A percentile compares a stretch with the other conserved stretches of the same genome.
Conservation (phyloP, 2,329 filamentous ascomycete species). For the Fusarium transvaalense region DNA sequence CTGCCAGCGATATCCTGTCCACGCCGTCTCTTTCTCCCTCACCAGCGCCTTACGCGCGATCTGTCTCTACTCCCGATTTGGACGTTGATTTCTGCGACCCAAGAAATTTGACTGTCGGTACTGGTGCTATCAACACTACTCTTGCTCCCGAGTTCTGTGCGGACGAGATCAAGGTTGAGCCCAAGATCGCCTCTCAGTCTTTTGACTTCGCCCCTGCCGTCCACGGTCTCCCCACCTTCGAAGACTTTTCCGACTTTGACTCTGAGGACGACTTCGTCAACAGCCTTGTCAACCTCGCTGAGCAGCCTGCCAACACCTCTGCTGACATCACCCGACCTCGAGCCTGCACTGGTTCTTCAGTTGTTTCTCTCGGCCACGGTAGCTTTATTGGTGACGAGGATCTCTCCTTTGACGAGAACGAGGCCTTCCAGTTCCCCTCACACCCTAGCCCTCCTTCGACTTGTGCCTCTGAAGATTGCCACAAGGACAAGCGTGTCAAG, state of each 20-base stretch:
- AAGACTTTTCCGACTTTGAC: conserved; percentile 90
- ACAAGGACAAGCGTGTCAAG: conserved; percentile 70
- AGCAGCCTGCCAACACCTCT: conserved; percentile 55
- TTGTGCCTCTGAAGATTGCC: conserved; percentile 59
- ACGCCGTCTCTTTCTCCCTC: conserved; percentile 88
- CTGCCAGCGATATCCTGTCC: conserved; percentile 78
- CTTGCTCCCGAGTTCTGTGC: conserved; percentile 74
- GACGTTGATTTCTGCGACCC: conserved; percentile 93
- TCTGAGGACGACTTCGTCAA: conserved; percentile 86
- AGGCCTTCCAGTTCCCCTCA: conserved; percentile 69
- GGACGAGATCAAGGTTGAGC: conserved; percentile 69
- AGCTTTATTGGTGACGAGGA: conserved; percentile 82
- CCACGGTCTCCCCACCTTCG: conserved; percentile 78
- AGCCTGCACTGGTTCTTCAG: conserved; percentile 76
- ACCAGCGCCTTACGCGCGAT: conserved; percentile 80
- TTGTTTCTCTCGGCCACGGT: conserved; percentile 77
- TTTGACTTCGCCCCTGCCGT: conserved; percentile 67
- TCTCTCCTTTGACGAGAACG: conserved; percentile 79
- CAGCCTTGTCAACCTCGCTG: conserved; percentile 76
- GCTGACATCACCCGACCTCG: conserved; percentile 76
- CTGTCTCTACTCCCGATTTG: conserved; percentile 72
- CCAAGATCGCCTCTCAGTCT: conserved; percentile 59
- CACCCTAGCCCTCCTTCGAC: conserved; percentile 68
- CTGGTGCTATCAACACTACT: conserved; percentile 62
- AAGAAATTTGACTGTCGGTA: conserved; percentile 83